Base-by-base conservation (phyloP, 1,284 basidiomycete genomes). In the Apiotrichum sp. region DNA sequence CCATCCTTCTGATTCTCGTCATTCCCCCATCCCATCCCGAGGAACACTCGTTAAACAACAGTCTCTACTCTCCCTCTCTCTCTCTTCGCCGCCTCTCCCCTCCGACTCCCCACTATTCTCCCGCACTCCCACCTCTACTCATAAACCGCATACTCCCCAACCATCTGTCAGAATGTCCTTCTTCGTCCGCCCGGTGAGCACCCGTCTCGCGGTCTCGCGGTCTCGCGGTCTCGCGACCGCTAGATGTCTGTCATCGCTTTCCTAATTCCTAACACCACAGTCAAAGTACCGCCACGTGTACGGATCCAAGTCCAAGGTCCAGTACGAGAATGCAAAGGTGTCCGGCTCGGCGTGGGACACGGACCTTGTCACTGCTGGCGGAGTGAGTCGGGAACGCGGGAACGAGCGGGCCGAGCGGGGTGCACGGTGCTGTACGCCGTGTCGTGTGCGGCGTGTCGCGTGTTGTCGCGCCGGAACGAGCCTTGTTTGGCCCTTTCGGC, bases 311-410 rank as follows among this genome's bases (percentile, higher is more conserved):
- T 82, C 85, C 32, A 93, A 92, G 81, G 89, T 87, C 67, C 79
- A 82, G 42, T 82, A 90, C 67, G 93, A 98, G 75, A 97, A 97
- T 69, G 83, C 93, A 68, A 97, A 97, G 77, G 81, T 89, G 38
- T 86, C 88, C 50, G 86, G 83, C 70, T 88, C 84, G 63, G 92
- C 95, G 14, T 98, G 92, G 92, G 95, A 98, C 76, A 98, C 95
- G 47, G 96, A 98, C 74, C 79, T 98, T 62, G 80, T 97, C 64
- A 82, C 89, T 61, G 89, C 89, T n/a, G 90, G 89, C 61, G 86
- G 81, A 46, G 88, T 89, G 70, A 71, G 84, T 77, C 29, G 29
- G 29, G 29, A 29, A 29, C 29, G 29, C 2, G 29, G 29, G 29
- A 29, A 29, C 3, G 3, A 29, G 29, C 29, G 29, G 29, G 29